Evolutionary conservation across 345 rosid species (phyloP), one percentile per base, ranked within the genome.

Genomic region (Isatis tinctoria): DNA sequence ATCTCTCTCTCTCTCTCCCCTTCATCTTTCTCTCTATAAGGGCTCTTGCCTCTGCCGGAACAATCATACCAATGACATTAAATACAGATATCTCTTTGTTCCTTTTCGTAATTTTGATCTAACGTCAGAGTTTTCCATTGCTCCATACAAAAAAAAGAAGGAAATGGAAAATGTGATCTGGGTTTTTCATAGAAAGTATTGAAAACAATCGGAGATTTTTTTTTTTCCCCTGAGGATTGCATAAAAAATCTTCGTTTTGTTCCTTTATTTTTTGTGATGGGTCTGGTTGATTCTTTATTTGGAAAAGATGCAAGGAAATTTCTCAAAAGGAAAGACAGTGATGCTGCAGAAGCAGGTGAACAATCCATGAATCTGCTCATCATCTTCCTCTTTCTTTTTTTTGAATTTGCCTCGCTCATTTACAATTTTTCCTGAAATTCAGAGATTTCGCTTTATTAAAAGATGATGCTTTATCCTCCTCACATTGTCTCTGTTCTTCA

Each of bases 271-370:
- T 40, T 17, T 61, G 60, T 45, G 49, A 83, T 83, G 87, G 87
- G 84, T 66, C 53, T 82, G 71, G 41, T 86, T 75, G 86, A 82
- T 81, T 72, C 74, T 14, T 41, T 85, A 70, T 73, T 84, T 68
- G 82, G 72, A 24, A 80, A 74, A 77, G 49, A 85, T 56, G 85
- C 74, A 41, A 85, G 79, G 65, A 88, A 76, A 74, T 82, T 87
- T 77, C 81, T 90, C 79, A 95, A 92, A 82, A 78, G 99, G 78
- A 95, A 92, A 82, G 96, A 95, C 67, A 94, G 97, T 75, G 97
- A 90, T 76, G 96, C 98, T 53, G 97, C 93, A 51, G 98, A 94
- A 78, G 78, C 97, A 86, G 98, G 98, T 71, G 22, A 35, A 28
- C 22, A 18, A 45, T 14, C 13, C 24, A 22, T 22, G 24, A 20